Evolutionary conservation across 192 early-diverging fungal genomes (phyloP).

Genomic region (Podila clonocystis): DNA sequence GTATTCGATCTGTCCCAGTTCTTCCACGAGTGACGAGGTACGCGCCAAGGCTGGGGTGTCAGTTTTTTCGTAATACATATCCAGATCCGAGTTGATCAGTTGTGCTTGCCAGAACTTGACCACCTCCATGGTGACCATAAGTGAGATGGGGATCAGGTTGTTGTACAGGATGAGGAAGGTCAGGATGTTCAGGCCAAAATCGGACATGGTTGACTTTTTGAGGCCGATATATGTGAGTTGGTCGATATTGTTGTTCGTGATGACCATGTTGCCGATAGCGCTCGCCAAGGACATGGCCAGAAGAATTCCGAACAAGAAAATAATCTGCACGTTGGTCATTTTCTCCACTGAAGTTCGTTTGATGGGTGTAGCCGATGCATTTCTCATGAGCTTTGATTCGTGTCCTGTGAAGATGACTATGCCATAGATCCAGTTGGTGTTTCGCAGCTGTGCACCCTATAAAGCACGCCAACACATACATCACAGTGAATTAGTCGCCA

Average conservation of each 20-base stretch:
- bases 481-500: not conserved
- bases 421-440: slow-evolving; percentile 95
- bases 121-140: slow-evolving; percentile 99
- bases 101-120: slow-evolving; percentile 93
- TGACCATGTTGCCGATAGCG: slow-evolving; percentile 82
- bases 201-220: slow-evolving; percentile 32
- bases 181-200: slow-evolving; percentile 90
- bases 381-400: slow-evolving; percentile 98
- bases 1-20: slow-evolving; percentile 97
- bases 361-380: slow-evolving; percentile 91
- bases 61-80: slow-evolving; percentile 95
- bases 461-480: not conserved
- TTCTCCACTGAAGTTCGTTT: slow-evolving; percentile 92
- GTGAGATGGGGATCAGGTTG: slow-evolving; percentile 98
- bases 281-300: slow-evolving; percentile 86
- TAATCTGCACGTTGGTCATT: slow-evolving; percentile 93
- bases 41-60: slow-evolving; percentile 94
- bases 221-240: slow-evolving; percentile 30
- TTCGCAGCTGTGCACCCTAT: slow-evolving; percentile 90
- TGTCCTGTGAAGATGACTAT: slow-evolving; percentile 97
- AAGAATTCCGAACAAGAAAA: slow-evolving; percentile 91
- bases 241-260: slow-evolving; percentile 51
- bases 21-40: slow-evolving; percentile 94
- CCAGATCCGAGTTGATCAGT: slow-evolving; percentile 92
- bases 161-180: slow-evolving; percentile 99